These are phyloP conservation scores for Corylus americana DNA, from an alignment of 306 rosid genomes.

Conservation along the genomic window DNA sequence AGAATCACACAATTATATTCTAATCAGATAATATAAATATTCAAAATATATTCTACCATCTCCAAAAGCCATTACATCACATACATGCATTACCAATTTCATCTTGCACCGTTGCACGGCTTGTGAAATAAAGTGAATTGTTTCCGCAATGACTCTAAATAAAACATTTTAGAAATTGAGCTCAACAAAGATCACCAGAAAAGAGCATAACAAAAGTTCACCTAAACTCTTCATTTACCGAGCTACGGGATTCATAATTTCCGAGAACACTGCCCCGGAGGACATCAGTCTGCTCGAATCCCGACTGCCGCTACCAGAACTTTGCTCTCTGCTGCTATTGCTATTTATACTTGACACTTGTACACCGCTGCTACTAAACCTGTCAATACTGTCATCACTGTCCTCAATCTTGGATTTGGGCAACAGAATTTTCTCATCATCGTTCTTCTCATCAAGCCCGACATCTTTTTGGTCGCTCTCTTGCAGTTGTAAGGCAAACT, in stretches of 20 bases:
- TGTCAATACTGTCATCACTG: background rate
- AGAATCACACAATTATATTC: too few species aligned
- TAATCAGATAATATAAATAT: too few species aligned
- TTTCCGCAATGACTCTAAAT: too few species aligned
- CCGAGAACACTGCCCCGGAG: background rate
- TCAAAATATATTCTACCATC: too few species aligned
- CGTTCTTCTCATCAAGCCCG: background rate
- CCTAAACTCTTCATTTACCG: background rate
- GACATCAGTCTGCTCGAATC: background rate
- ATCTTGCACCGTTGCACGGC: too few species aligned
- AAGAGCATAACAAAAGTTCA: background rate
- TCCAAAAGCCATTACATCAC: too few species aligned
- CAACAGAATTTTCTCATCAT: background rate
- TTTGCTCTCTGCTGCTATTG: background rate
- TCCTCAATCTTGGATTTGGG: background rate
- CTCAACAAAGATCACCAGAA: too few species aligned
- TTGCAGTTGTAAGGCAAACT: background rate
- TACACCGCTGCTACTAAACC: background rate
- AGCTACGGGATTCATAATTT: background rate
- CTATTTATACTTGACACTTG: background rate
- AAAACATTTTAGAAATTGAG: too few species aligned
- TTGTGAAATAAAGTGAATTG: too few species aligned
- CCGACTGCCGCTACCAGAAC: background rate
- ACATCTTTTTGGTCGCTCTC: background rate
- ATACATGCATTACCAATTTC: too few species aligned